Conservation (phyloP, 768 basidiomycete species). For the Mycena leptocephala region DNA sequence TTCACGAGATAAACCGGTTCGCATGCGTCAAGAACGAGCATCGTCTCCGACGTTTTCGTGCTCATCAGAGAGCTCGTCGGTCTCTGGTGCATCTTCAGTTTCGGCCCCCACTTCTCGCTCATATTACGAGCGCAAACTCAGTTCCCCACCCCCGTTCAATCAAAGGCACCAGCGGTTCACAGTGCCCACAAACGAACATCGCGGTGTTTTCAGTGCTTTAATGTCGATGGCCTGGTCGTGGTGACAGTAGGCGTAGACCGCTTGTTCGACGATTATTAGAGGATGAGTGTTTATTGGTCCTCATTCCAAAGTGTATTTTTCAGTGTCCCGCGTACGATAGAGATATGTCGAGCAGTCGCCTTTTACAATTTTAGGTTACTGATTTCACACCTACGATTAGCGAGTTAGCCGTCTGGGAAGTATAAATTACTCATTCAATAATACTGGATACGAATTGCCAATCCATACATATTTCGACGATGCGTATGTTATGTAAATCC, state of each 20-base stretch:
- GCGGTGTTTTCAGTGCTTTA: constrained; percentile 1
- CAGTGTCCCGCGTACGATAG: too few species aligned
- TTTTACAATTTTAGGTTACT: too few species aligned
- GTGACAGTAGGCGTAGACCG: not conserved
- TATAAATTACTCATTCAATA: too few species aligned
- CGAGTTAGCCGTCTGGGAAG: too few species aligned
- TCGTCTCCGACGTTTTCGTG: constrained; percentile 19
- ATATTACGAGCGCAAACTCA: constrained; percentile 19
- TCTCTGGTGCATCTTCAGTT: not conserved
- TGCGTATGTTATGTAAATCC: too few species aligned
- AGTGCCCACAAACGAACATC: not conserved
- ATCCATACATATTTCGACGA: too few species aligned
- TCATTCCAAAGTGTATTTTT: too few species aligned
- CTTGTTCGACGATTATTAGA: not conserved
- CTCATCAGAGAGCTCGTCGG: constrained; percentile 8
- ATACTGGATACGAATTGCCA: too few species aligned
- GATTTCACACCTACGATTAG: too few species aligned
- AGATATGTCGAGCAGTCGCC: too few species aligned
- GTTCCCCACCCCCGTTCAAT: constrained; percentile 25
- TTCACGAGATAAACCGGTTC: not conserved
- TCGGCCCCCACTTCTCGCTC: not conserved
- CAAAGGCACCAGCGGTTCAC: not conserved
- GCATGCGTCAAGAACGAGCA: not conserved
- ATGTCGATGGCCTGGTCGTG: not conserved
- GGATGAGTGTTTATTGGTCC: not conserved